phyloP scores from a whole-genome alignment of 2,329 filamentous ascomycete species.

The Exserohilum rostratum region DNA sequence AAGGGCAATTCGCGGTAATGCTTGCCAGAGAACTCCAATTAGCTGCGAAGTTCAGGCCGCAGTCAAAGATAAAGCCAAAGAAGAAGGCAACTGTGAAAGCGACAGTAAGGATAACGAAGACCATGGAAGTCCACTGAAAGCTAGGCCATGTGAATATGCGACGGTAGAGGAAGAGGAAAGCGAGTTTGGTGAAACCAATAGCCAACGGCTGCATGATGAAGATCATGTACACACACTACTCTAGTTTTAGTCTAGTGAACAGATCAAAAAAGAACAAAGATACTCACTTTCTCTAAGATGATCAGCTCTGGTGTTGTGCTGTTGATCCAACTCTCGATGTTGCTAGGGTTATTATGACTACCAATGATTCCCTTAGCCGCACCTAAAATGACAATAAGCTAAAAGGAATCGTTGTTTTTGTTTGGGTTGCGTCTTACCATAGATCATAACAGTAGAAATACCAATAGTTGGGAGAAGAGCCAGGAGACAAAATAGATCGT shows the following conservation, averaged over 20 bases:
- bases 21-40: conserved; percentile 12
- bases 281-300: conserved; percentile 7
- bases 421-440: conserved; percentile 5
- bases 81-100: conserved; percentile 10
- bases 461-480: conserved; percentile 11
- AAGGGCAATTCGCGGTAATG: conserved; percentile 9
- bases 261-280: neutral
- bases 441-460: conserved; percentile 7
- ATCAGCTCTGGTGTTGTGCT: conserved; percentile 6
- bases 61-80: conserved; percentile 12
- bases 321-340: conserved; percentile 8
- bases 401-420: neutral
- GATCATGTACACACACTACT: conserved; percentile 10
- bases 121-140: conserved; percentile 3
- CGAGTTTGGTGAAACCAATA: conserved; percentile 9
- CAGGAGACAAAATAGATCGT: conserved; percentile 10
- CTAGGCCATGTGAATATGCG: conserved; percentile 8
- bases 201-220: conserved; percentile 14
- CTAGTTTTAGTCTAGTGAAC: neutral
- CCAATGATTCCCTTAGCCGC: conserved; percentile 10
- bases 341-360: conserved; percentile 4
- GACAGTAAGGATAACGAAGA: conserved; percentile 3
- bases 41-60: conserved; percentile 9
- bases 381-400: neutral
- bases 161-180: conserved; percentile 13